Conservation (phyloP, 768 basidiomycete genomes). For the Pisolithus albus region DNA sequence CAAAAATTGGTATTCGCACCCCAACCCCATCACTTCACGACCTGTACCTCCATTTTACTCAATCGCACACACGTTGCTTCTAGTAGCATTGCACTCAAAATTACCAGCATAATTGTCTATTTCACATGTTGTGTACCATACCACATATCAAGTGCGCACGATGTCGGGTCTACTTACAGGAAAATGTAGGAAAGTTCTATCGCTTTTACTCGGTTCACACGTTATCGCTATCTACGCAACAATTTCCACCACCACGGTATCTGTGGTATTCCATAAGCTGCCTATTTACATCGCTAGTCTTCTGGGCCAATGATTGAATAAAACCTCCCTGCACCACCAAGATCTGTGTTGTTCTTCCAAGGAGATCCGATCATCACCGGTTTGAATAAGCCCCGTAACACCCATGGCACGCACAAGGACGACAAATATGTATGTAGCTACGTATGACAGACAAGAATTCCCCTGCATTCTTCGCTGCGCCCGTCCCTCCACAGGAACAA, state of each 20-base stretch:
- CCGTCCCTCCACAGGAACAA: no score
- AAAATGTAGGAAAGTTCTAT: constrained; percentile 30
- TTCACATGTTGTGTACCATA: constrained; percentile 26
- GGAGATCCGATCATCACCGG: no score
- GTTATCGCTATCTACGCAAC: constrained; percentile 22
- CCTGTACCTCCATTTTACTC: constrained; percentile 11
- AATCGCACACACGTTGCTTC: constrained; percentile 14
- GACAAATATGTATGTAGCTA: no score
- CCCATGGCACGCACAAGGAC: no score
- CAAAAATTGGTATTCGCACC: no score
- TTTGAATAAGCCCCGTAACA: no score
- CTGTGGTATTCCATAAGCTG: constrained; percentile 16
- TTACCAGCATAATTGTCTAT: constrained; percentile 20
- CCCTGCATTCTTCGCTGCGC: no score
- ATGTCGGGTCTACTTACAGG: constrained; percentile 19
- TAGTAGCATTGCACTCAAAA: constrained; percentile 20
- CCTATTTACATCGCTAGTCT: background rate
- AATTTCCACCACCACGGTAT: constrained; percentile 22
- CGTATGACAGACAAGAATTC: no score
- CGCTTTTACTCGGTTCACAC: constrained; percentile 25
- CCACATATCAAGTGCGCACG: constrained; percentile 30
- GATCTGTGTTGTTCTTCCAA: background rate
- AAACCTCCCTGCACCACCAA: background rate
- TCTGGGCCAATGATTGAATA: no score
- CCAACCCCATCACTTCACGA: constrained; percentile 19